Evolutionary conservation across 805 yeast genomes (phyloP), one percentile per base, ranked within the genome.

Genomic region (Lipomyces sp.): DNA sequence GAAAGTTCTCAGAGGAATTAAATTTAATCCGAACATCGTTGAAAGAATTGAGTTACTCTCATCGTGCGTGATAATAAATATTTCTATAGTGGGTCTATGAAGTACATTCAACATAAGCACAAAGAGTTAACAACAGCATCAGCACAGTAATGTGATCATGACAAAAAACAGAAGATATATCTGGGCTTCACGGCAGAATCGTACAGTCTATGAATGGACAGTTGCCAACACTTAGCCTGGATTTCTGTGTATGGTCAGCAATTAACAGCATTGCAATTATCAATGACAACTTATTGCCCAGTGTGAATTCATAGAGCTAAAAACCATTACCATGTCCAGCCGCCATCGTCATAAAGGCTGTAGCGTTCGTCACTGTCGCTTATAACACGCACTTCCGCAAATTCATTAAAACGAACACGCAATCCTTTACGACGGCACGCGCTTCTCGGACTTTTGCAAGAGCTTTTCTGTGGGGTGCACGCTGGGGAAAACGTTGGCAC

Each of bases 341-440:
- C 48, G 48, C 48, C 5, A 18, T 15, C 24, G 4, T 15, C 48
- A 42, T 3, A n/a, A n/a, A 53, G 37, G 18, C 34, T 5, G 10
- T 4, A 15, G 6, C 3, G 34, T 15, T 53, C 56, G 37, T 53
- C 35, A 34, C 10, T 34, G 37, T 53, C 56, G n/a, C 56, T 18
- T 30, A 55, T 55, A 5, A 29, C 59, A 24, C 59, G 29, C 30
- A 55, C 37, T 32, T 55, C 59, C 30, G 32, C 59, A 10, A 35
- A 55, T n/a, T 55, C 59, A 24, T 29, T 24, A n/a, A 55, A 55
- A 13, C 59, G 59, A 42, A 42, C 48, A 15, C 15, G 48, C 48
- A 42, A 13, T 4, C 48, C 48, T n/a, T 42, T 42, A 42, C 48
- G 48, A 42, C 48, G 48, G n/a, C 48, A 4, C 18, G 8, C 48